A percentile compares a stretch with the other conserved stretches of the same genome.
Conservation (phyloP, 305 asterid species). For the Striga hermonthica region DNA sequence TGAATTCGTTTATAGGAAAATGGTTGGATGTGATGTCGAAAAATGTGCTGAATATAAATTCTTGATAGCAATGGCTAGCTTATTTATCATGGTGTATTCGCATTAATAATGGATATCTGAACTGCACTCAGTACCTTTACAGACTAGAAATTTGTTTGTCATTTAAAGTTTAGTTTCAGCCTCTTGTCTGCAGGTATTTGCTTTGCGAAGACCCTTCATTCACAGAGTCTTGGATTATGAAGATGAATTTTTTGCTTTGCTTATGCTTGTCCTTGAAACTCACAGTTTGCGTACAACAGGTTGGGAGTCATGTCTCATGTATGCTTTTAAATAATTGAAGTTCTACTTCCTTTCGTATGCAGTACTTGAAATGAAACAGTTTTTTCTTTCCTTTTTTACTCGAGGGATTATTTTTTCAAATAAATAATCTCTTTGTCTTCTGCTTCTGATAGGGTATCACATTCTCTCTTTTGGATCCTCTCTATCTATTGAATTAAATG, state of each 20-base stretch:
- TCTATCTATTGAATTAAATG: background rate
- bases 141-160: background rate
- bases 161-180: slow-evolving; percentile 6
- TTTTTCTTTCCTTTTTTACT: slow-evolving; percentile 14
- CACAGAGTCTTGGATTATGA: slow-evolving; percentile 91
- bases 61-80: slow-evolving; percentile 15
- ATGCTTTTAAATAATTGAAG: slow-evolving; percentile 16
- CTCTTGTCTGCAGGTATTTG: slow-evolving; percentile 62
- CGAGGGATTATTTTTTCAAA: slow-evolving; percentile 3
- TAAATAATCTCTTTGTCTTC: slow-evolving; percentile 21
- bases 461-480: background rate
- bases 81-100: background rate
- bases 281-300: slow-evolving; percentile 93
- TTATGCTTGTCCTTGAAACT: slow-evolving; percentile 88
- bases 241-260: slow-evolving; percentile 87
- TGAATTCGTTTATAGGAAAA: background rate
- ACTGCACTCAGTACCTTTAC: background rate
- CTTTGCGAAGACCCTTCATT: slow-evolving; percentile 81
- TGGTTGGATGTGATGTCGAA: slow-evolving; percentile 8
- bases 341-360: slow-evolving; percentile 1
- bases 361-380: slow-evolving; percentile 20
- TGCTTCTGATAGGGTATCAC: too few relatives aligned
- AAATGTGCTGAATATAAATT: background rate
- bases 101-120: background rate
- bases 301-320: slow-evolving; percentile 25